Evolutionary conservation across 192 early-diverging fungal species (phyloP).

Genomic region (Radiomyces spectabilis): DNA sequence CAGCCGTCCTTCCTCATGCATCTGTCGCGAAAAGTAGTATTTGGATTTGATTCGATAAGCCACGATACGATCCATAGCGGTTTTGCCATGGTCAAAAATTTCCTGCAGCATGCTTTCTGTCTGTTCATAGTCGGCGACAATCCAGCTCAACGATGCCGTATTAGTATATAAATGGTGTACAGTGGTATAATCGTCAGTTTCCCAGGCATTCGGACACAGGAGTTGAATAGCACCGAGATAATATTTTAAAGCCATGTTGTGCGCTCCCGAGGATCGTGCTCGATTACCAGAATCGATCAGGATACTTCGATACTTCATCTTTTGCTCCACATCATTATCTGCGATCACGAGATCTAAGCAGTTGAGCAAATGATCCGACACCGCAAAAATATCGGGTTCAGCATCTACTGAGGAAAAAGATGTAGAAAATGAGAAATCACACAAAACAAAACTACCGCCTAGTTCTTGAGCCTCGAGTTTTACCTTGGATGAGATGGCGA

Average conservation of each 20-base stretch:
- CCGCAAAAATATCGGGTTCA: constrained; percentile 5
- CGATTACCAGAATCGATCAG: constrained; percentile 10
- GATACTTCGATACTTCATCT: constrained; percentile 6
- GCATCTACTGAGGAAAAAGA: constrained; percentile 2
- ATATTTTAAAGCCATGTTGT: constrained; percentile 12
- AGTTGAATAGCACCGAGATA: constrained; percentile 12
- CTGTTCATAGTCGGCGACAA: constrained; percentile 9
- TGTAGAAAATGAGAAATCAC: not conserved
- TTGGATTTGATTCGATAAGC: constrained; percentile 16
- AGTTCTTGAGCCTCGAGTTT: not conserved
- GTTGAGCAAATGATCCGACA: constrained; percentile 23
- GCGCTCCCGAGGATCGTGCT: constrained; percentile 17
- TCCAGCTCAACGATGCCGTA: constrained; percentile 14
- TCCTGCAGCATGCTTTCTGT: constrained; percentile 3
- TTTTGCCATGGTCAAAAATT: constrained; percentile 12
- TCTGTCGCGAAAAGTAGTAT: constrained; percentile 16
- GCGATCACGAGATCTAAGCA: constrained; percentile 11
- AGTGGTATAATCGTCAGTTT: not conserved
- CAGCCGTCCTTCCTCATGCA: constrained; percentile 7
- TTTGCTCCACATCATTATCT: not conserved
- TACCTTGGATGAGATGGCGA: constrained; percentile 13
- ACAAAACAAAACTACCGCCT: not conserved
- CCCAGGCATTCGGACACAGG: constrained; percentile 3
- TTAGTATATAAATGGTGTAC: constrained; percentile 11
- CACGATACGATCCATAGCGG: constrained; percentile 15